Conservation (phyloP, 768 basidiomycete species). For the Boletus vermiculosoides region DNA sequence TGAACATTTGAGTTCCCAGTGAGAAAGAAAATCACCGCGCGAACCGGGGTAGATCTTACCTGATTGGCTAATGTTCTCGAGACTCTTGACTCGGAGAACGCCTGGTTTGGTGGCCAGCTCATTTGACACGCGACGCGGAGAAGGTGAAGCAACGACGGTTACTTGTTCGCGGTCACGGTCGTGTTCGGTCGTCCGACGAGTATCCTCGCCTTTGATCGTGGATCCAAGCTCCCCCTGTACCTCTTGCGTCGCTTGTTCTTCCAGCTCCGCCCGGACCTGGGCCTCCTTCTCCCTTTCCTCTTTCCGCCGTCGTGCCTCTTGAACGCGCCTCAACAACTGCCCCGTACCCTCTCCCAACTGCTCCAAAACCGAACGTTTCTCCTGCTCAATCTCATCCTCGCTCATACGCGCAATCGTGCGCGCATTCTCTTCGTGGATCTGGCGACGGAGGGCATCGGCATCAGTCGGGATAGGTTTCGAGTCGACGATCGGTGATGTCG, state of each 20-base stretch:
- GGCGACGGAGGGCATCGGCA: constrained; percentile 48
- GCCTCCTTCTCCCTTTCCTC: constrained; percentile 2
- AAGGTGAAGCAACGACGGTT: constrained; percentile 7
- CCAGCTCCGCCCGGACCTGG: not conserved
- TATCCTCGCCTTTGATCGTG: not conserved
- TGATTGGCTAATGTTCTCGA: constrained; percentile 26
- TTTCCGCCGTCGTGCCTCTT: constrained; percentile 20
- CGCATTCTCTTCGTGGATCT: constrained; percentile 68
- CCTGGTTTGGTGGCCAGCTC: constrained; percentile 22
- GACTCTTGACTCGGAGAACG: constrained; percentile 31
- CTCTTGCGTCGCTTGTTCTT: not conserved
- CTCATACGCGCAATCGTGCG: constrained; percentile 64
- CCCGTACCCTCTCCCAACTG: constrained; percentile 67
- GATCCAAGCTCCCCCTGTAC: not conserved
- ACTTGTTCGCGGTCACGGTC: not conserved
- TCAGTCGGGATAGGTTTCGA: constrained; percentile 21
- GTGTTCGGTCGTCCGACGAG: not conserved
- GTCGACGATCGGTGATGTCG: not conserved
- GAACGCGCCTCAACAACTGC: constrained; percentile 51
- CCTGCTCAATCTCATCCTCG: constrained; percentile 64
- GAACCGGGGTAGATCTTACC: constrained; percentile 7
- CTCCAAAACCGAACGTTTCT: constrained; percentile 63
- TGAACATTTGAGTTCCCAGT: constrained; percentile 5
- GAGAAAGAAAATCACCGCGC: not conserved
- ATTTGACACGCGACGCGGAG: constrained; percentile 6